Conservation (phyloP, 306 rosid species). For the Fragaria iinumae region DNA sequence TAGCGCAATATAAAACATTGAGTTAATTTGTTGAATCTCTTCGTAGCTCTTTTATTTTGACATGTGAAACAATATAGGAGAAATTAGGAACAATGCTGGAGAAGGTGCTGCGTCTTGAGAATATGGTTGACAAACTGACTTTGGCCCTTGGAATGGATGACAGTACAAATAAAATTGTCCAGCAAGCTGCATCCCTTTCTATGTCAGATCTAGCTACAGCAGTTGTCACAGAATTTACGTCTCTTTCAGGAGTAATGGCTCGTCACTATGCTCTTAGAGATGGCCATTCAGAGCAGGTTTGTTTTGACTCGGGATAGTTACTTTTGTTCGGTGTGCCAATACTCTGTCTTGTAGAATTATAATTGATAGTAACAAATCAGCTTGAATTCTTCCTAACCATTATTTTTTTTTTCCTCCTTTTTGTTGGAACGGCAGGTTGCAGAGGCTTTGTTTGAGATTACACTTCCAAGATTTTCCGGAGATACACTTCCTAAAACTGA, state of each 20-base stretch:
- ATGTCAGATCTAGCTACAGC: conserved; percentile 97
- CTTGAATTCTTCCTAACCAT: conserved; percentile 1
- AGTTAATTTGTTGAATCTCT: conserved; percentile 14
- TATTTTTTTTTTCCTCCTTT: conserved; percentile 5
- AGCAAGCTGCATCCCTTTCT: conserved; percentile 87
- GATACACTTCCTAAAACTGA: conserved; percentile 75
- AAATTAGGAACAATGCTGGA: conserved; percentile 95
- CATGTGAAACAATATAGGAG: conserved; percentile 55
- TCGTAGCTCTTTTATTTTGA: conserved; percentile 27
- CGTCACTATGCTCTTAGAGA: conserved; percentile 92
- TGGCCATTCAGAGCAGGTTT: conserved; percentile 88
- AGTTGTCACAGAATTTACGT: conserved; percentile 91
- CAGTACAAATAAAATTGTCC: conserved; percentile 42
- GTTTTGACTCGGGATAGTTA: conserved; percentile 15
- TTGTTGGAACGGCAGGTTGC: conserved; percentile 53
- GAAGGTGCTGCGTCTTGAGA: conserved; percentile 74
- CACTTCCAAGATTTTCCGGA: conserved; percentile 94
- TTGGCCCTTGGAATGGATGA: conserved; percentile 50
- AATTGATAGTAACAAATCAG: background rate
- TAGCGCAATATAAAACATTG: background rate
- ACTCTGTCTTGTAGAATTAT: background rate
- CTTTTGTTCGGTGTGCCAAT: conserved; percentile 13
- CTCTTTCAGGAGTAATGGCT: conserved; percentile 94
- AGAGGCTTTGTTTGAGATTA: conserved; percentile 84
- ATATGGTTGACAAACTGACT: conserved; percentile 50